Base-by-base conservation (phyloP, 2,329 filamentous ascomycete genomes). In the Colletotrichum sp. region DNA sequence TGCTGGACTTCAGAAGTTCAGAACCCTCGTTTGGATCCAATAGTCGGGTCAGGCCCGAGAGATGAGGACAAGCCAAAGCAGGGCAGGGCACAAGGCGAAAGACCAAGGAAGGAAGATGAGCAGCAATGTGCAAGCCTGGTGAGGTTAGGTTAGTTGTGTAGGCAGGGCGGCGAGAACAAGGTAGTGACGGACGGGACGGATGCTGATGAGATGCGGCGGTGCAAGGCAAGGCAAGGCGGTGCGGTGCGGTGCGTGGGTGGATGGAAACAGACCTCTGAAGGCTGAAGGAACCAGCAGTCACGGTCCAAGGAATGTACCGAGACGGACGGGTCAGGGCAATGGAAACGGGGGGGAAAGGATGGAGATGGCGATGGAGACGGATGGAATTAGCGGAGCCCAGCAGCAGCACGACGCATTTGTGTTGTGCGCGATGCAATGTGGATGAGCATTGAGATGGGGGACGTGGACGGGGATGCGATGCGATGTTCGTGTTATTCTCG, bases 271-370 rank as follows among this genome's bases (percentile, higher is more conserved):
- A 52, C 44, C 44, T 52, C 44, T 52, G 44, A 52, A 22, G 44
- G 44, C 44, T 52, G 44, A 52, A 52, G 73, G 64, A 60, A 68
- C 39, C 63, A 73, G 28, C 44, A 52, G 70, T 34, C 57, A 75
- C 73, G 69, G 73, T 68, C 44, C 64, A 64, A 64, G 74, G 74
- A 76, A 76, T 69, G 57, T 69, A 76, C 74, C 74, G 70, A 76
- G 68, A 73, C 70, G 74, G 70, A 71, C 57, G 69, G 44, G 63
- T 64, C 68, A 72, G 44, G 44, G 44, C 44, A 52, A 52, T 52
- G n/a, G n/a, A 13, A 52, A 52, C n/a, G 44, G 44, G 44, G 19
- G 19, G 44, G 44, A 13, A 13, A 52, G 19, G 44, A 52, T 52
- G 44, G 44, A 63, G 57, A 67, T 27, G 72, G 69, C 61, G 48